Conservation (phyloP, 1,284 basidiomycete species). For the Psilocybe mexicana region DNA sequence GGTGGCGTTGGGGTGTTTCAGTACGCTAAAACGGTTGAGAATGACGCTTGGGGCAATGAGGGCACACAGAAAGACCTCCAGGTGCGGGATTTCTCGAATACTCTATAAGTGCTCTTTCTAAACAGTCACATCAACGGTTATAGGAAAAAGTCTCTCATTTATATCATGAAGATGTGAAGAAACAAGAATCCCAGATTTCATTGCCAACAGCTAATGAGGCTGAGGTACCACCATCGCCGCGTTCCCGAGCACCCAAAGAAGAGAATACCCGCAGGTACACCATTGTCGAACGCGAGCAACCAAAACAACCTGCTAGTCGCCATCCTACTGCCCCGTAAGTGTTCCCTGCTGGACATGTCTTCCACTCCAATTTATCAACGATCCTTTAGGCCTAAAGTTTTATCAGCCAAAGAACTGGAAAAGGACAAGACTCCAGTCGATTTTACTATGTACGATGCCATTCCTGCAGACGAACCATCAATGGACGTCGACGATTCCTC, state of each 20-base stretch:
- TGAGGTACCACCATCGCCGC: slow-evolving; percentile 24
- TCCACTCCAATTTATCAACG: slow-evolving; percentile 4
- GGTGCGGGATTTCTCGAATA: slow-evolving; percentile 25
- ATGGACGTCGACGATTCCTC: slow-evolving; percentile 33
- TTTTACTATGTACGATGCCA: slow-evolving; percentile 72
- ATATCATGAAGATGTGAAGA: slow-evolving; percentile 34
- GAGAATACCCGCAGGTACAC: slow-evolving; percentile 44
- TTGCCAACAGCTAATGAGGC: slow-evolving; percentile 18
- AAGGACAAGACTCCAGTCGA: slow-evolving; percentile 34
- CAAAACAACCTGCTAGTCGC: slow-evolving; percentile 26
- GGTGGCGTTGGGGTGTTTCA: slow-evolving; percentile 67
- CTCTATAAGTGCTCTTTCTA: background rate
- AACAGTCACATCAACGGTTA: slow-evolving; percentile 1
- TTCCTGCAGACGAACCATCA: slow-evolving; percentile 44
- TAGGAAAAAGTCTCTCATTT: slow-evolving; percentile 55
- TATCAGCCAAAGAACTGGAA: slow-evolving; percentile 49
- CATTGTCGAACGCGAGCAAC: slow-evolving; percentile 37
- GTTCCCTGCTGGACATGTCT: background rate
- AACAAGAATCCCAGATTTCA: slow-evolving; percentile 15
- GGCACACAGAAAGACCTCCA: slow-evolving; percentile 58
- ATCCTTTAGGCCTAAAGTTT: slow-evolving; percentile 50
- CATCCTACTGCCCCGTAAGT: slow-evolving; percentile 34
- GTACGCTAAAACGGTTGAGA: slow-evolving; percentile 77
- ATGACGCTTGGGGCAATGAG: slow-evolving; percentile 63
- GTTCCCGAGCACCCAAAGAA: slow-evolving; percentile 26